Conservation (phyloP, 345 rosid species). For the Gossypium sturtianum region DNA sequence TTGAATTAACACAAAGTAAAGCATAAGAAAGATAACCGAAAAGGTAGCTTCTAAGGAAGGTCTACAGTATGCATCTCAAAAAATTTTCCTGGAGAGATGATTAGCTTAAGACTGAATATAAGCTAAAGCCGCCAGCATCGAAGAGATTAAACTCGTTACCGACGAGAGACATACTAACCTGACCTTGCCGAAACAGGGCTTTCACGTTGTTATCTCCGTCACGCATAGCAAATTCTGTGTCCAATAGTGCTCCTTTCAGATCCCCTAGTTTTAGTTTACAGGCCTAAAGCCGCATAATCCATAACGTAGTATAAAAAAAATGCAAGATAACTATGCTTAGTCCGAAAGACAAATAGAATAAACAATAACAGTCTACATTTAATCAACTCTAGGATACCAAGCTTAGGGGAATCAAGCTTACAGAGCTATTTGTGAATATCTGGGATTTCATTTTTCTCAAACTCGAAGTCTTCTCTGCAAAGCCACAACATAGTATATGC, state of each 20-base stretch:
- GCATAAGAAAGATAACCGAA: background rate
- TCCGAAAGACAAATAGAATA: background rate
- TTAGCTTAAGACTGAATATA: background rate
- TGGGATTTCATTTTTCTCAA: conserved; percentile 87
- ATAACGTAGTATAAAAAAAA: background rate
- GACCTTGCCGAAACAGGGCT: conserved; percentile 95
- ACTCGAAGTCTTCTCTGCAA: conserved; percentile 61
- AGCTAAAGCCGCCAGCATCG: background rate
- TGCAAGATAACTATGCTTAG: background rate
- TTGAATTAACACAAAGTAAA: background rate
- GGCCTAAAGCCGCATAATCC: conserved; percentile 41
- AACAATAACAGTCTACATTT: background rate
- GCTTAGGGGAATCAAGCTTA: conserved; percentile 31
- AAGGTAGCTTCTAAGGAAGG: background rate
- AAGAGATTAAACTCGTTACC: conserved; percentile 11
- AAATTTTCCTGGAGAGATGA: background rate
- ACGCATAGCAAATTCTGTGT: conserved; percentile 83
- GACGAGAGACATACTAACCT: conserved; percentile 41
- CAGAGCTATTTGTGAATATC: conserved; percentile 87
- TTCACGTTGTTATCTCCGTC: conserved; percentile 79
- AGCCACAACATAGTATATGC: conserved; percentile 11
- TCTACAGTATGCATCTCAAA: background rate
- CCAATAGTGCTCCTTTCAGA: conserved; percentile 83
- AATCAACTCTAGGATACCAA: background rate
- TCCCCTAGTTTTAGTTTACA: conserved; percentile 83